phyloP scores from a whole-genome alignment of 2,329 filamentous ascomycete species.

The Cladosporium velox region DNA sequence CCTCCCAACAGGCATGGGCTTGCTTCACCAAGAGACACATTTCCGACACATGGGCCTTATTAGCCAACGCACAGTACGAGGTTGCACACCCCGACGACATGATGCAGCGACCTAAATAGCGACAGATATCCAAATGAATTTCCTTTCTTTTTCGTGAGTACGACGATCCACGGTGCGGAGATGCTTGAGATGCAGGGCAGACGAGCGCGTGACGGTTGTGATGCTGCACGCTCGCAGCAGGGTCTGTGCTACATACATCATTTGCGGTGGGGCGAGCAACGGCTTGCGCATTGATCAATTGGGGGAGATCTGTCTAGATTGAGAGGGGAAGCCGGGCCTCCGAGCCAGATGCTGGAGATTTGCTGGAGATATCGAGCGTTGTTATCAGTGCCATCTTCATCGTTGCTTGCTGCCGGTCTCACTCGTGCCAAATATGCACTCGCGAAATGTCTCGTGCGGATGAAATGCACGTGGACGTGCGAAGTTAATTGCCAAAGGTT shows the following conservation, averaged over 20 bases:
- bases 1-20: no score
- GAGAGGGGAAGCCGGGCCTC: background rate
- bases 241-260: constrained; percentile 15
- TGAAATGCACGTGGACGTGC: constrained; percentile 9
- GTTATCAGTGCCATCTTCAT: constrained; percentile 5
- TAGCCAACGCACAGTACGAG: no score
- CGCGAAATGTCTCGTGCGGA: background rate
- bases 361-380: constrained; percentile 14
- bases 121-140: no score
- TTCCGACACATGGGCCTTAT: no score
- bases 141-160: background rate
- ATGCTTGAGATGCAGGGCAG: constrained; percentile 3
- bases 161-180: constrained; percentile 10
- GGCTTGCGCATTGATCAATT: constrained; percentile 8
- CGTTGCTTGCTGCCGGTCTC: background rate
- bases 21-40: no score
- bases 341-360: constrained; percentile 2
- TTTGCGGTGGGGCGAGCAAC: background rate
- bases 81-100: no score
- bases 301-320: background rate
- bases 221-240: constrained; percentile 11
- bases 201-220: constrained; percentile 2
- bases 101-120: no score
- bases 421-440: constrained; percentile 4
- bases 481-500: constrained; percentile 8